Percentiles rank a stretch among this genome's conserved stretches.
These are phyloP conservation scores for Acanthamoeba polyphaga DNA, from an alignment of 208 protist species.

Conservation along the genomic window DNA sequence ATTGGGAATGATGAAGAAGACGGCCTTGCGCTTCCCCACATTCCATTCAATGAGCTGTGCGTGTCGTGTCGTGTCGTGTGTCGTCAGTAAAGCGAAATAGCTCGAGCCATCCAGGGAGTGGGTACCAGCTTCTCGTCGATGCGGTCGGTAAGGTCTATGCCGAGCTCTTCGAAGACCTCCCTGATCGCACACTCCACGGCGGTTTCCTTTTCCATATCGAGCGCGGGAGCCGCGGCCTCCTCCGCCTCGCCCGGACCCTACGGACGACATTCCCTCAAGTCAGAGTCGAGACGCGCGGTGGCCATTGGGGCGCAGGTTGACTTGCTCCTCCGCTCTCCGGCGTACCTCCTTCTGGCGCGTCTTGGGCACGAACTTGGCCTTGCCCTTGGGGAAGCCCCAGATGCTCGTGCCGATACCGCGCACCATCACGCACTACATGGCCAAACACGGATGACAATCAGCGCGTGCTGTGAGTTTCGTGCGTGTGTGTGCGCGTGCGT, in stretches of 20 bases:
- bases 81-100: too few species aligned
- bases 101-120: too few species aligned
- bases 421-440: slow-evolving; percentile 21
- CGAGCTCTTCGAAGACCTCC: slow-evolving; percentile 43
- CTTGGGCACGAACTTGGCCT: slow-evolving; percentile 53
- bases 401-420: slow-evolving; percentile 9
- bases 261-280: not conserved
- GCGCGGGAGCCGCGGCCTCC: not conserved
- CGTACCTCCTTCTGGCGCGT: not conserved
- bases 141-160: slow-evolving; percentile 12
- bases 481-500: too few species aligned
- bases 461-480: too few species aligned
- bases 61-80: not conserved
- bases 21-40: slow-evolving; percentile 41
- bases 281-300: not conserved
- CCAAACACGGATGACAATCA: not conserved
- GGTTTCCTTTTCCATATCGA: slow-evolving; percentile 49
- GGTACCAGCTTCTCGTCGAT: slow-evolving; percentile 45
- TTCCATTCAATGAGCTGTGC: slow-evolving; percentile 7
- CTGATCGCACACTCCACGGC: not conserved
- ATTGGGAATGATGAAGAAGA: slow-evolving; percentile 44
- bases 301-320: too few species aligned
- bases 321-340: not conserved
- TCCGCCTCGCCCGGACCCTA: not conserved
- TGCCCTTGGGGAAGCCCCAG: slow-evolving; percentile 49